Percentiles rank a stretch among this genome's conserved stretches.
Conservation (phyloP, 2,329 filamentous ascomycete genomes). For the Fusarium fracticaudum region DNA sequence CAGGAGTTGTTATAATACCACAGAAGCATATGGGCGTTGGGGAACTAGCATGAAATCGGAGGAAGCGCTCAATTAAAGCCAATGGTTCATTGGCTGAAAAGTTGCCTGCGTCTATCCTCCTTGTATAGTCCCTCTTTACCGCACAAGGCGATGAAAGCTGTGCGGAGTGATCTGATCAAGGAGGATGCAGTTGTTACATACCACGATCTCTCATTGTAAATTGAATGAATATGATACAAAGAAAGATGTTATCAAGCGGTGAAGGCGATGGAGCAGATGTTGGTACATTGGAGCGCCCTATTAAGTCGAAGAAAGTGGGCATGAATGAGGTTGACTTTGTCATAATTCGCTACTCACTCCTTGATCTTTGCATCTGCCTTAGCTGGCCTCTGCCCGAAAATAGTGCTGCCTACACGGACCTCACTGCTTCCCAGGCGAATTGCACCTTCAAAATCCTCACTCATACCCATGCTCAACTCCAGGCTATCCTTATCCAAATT, state of each 20-base stretch:
- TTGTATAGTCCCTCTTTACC: slow-evolving; percentile 16
- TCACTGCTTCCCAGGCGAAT: slow-evolving; percentile 85
- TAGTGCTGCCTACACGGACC: slow-evolving; percentile 91
- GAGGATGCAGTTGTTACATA: slow-evolving; percentile 41
- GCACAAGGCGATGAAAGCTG: slow-evolving; percentile 13
- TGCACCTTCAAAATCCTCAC: slow-evolving; percentile 91
- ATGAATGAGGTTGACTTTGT: background rate
- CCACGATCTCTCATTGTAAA: slow-evolving; percentile 38
- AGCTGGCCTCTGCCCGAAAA: slow-evolving; percentile 85
- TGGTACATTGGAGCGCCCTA: background rate
- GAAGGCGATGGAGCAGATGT: background rate
- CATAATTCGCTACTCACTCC: slow-evolving; percentile 45
- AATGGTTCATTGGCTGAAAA: slow-evolving; percentile 31
- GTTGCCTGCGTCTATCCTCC: slow-evolving; percentile 21
- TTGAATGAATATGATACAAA: slow-evolving; percentile 15
- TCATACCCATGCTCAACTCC: slow-evolving; percentile 99
- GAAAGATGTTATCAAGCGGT: background rate
- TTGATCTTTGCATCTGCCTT: slow-evolving; percentile 81
- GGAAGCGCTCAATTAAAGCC: slow-evolving; percentile 36
- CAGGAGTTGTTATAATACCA: slow-evolving; percentile 43
- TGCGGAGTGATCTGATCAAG: slow-evolving; percentile 29
- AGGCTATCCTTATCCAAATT: slow-evolving; percentile 61
- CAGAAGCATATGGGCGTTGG: slow-evolving; percentile 48
- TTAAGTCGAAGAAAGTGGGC: background rate
- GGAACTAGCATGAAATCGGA: slow-evolving; percentile 40